Evolutionary conservation across 1,284 basidiomycete genomes (phyloP), one percentile per base, ranked within the genome.

Genomic region (Microbotryum violaceum): DNA sequence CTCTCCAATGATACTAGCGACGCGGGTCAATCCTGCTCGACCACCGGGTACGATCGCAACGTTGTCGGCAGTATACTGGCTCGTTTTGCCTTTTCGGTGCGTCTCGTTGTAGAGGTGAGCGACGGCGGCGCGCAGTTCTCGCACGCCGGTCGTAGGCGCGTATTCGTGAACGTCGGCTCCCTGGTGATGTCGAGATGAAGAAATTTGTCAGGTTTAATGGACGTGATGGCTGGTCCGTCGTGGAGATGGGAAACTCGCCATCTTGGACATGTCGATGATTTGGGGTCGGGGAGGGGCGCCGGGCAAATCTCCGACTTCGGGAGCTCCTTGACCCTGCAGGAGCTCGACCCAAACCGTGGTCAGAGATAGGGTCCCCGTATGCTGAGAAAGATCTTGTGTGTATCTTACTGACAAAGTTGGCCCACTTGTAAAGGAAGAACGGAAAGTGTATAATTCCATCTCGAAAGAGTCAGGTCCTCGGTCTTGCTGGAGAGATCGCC

Each of bases 81-180:
- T 56, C 7, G 75, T 68, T 75, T 88, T 90, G 52, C 83, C 86
- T 70, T 87, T 77, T 33, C 92, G 83, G 74, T 93, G 96, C 8
- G 87, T 88, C 56, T 82, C 77, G 73, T 97, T 97, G 79, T 97
- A 96, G 57, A 92, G 75, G 64, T 89, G 77, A 9, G 89, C 89
- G 21, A 92, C 87, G 4, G 87, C 86, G 72, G 88, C 83, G 42
- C 86, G 81, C 68, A 55, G 68, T 73, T 75, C 62, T 79, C 87
- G 91, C 52, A 92, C 85, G 56, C 92, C 92, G 1, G 90, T 89
- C 2, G 91, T 94, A 0, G 93, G 91, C 1, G 89, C 92, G 71
- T 96, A 96, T 76, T 94, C 90, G 71, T 92, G 37, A 14, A 42
- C 37, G 37, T 42, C 37, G 37, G 37, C 37, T 42, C 37, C 37